Evolutionary conservation across 495 filamentous ascomycete species (phyloP).

Genomic region (Rostrohypoxylon terebratum): DNA sequence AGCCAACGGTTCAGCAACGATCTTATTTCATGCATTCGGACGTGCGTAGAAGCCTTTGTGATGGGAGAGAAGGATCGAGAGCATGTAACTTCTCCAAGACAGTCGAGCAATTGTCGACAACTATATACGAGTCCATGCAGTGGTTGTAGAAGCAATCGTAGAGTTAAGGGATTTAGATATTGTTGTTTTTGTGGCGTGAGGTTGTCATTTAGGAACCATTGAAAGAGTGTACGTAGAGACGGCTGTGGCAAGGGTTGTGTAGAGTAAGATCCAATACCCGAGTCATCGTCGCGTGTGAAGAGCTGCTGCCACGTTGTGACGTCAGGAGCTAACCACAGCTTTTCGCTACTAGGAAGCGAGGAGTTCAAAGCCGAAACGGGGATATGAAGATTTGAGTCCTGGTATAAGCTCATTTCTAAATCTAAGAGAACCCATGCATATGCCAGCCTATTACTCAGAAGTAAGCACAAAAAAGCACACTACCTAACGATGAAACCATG

Average conservation of each 20-base stretch:
- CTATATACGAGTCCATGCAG: slow-evolving; percentile 18
- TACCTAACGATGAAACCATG: no score
- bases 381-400: slow-evolving; percentile 19
- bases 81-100: slow-evolving; percentile 14
- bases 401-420: slow-evolving; percentile 24
- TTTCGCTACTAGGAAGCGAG: slow-evolving; percentile 14
- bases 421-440: slow-evolving; percentile 27
- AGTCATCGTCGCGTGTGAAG: slow-evolving; percentile 1
- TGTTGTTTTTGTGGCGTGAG: slow-evolving; percentile 1
- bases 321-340: slow-evolving; percentile 20
- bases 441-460: slow-evolving; percentile 9
- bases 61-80: slow-evolving; percentile 25
- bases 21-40: slow-evolving; percentile 25
- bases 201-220: slow-evolving; percentile 27
- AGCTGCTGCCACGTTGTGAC: slow-evolving; percentile 12
- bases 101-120: slow-evolving; percentile 21
- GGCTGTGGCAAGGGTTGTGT: slow-evolving; percentile 13
- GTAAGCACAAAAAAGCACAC: neutral
- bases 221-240: slow-evolving; percentile 19
- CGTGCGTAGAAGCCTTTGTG: slow-evolving; percentile 18
- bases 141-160: slow-evolving; percentile 19
- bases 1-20: slow-evolving; percentile 22
- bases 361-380: slow-evolving; percentile 20
- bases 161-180: slow-evolving; percentile 9
- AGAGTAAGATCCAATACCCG: slow-evolving; percentile 1